Percentiles rank a stretch among this genome's conserved stretches.
Evolutionary conservation across 495 filamentous ascomycete genomes (phyloP).

Genomic region (Aspergillus panamensis): DNA sequence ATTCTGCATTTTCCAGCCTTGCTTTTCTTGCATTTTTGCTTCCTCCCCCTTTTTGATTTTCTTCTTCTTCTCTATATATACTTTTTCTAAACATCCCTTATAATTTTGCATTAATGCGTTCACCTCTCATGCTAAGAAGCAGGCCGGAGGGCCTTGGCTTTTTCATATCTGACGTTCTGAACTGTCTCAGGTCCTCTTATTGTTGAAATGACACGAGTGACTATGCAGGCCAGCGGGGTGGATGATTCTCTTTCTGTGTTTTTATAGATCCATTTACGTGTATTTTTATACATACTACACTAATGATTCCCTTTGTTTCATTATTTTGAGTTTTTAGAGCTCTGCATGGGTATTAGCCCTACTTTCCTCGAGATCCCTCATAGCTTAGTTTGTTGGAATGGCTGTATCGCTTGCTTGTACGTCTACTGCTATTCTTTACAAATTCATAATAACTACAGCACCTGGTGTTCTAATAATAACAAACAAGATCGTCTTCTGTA

Average conservation of each 20-base stretch:
- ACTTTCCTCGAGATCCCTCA: not conserved
- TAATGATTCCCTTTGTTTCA: not conserved
- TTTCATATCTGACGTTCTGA: not conserved
- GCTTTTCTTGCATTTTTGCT: slow-evolving; percentile 27
- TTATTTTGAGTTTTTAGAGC: not conserved
- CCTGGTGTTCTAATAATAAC: not conserved
- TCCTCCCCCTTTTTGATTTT: slow-evolving; percentile 13
- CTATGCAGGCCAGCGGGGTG: not conserved
- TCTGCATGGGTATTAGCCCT: not conserved
- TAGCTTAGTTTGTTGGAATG: not conserved
- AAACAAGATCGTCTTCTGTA: slow-evolving; percentile 33
- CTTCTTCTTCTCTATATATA: slow-evolving; percentile 26
- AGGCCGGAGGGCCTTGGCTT: not conserved
- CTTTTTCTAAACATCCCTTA: slow-evolving; percentile 15
- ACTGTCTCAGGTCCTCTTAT: not conserved
- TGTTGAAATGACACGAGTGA: not conserved
- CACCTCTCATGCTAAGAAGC: slow-evolving; percentile 5
- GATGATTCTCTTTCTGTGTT: slow-evolving; percentile 1
- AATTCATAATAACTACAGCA: too few species aligned
- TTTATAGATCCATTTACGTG: slow-evolving; percentile 2
- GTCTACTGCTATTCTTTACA: not conserved
- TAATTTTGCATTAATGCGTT: slow-evolving; percentile 15
- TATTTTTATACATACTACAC: not conserved
- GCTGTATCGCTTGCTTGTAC: not conserved
- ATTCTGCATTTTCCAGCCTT: slow-evolving; percentile 22